phyloP scores from a whole-genome alignment of 2,329 filamentous ascomycete species.

The Neopestalotiopsis clavispora region DNA sequence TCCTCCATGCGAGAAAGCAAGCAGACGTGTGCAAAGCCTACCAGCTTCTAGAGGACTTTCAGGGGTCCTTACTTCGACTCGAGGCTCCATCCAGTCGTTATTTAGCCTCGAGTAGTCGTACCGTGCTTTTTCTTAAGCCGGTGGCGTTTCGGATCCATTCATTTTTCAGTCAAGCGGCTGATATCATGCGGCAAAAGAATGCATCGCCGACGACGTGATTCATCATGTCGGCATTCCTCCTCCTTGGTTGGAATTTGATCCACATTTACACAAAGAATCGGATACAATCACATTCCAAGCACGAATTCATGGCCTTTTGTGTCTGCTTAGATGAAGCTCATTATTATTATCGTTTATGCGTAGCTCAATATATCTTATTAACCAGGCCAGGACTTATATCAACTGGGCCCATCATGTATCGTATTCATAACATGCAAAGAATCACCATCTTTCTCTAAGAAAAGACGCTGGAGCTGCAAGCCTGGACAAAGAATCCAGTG shows the following conservation, averaged over 20 bases:
- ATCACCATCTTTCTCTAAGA: not conserved
- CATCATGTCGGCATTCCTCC: not conserved
- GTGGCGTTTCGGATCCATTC: not conserved
- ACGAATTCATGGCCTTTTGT: no score
- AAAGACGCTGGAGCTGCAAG: slow-evolving; percentile 20
- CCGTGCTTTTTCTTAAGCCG: not conserved
- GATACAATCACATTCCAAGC: no score
- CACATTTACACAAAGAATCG: no score
- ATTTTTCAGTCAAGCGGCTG: not conserved
- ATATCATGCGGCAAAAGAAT: not conserved
- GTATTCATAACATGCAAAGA: no score
- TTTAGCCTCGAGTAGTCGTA: not conserved
- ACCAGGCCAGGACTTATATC: no score
- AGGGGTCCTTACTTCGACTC: not conserved
- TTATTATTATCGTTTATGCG: no score
- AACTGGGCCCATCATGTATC: no score
- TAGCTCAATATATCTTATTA: no score
- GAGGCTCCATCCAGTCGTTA: not conserved
- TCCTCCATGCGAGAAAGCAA: not conserved
- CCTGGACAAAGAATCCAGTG: slow-evolving; percentile 19
- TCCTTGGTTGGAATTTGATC: no score
- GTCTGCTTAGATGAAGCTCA: no score
- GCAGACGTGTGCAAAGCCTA: not conserved
- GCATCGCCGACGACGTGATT: not conserved
- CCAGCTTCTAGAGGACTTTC: not conserved